These are phyloP conservation scores for Nemania abortiva DNA, from an alignment of 2,329 filamentous ascomycete species.

Conservation along the genomic window DNA sequence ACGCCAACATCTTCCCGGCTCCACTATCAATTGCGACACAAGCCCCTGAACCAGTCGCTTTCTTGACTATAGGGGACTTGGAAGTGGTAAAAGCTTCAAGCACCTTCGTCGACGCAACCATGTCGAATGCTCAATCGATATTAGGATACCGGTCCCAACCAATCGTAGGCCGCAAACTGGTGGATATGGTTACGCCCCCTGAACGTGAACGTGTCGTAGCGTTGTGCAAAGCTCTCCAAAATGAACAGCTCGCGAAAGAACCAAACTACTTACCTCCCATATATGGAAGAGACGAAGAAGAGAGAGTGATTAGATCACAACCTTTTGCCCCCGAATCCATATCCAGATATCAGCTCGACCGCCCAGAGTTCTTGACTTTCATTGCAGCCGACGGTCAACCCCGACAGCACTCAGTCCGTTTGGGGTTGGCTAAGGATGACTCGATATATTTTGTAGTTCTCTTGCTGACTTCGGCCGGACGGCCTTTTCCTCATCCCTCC, in stretches of 20 bases:
- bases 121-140: conserved; percentile 36
- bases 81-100: conserved; percentile 68
- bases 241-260: conserved; percentile 68
- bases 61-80: conserved; percentile 66
- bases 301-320: conserved; percentile 66
- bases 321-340: conserved; percentile 67
- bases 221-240: conserved; percentile 65
- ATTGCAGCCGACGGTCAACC: conserved; percentile 63
- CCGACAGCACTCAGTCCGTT: conserved; percentile 62
- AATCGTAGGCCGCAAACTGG: conserved; percentile 63
- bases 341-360: conserved; percentile 63
- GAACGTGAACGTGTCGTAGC: conserved; percentile 66
- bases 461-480: conserved; percentile 55
- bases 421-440: conserved; percentile 70
- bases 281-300: conserved; percentile 66
- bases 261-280: conserved; percentile 75
- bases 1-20: conserved; percentile 63
- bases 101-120: conserved; percentile 66
- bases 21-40: conserved; percentile 58
- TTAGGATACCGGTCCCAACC: conserved; percentile 56
- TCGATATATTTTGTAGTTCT: conserved; percentile 73
- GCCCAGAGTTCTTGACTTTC: conserved; percentile 68
- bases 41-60: conserved; percentile 66
- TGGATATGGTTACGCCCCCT: conserved; percentile 63
- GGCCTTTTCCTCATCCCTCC: conserved; percentile 58